These are phyloP conservation scores for Citrullus amarus DNA, from an alignment of 306 rosid genomes.

Conservation along the genomic window DNA sequence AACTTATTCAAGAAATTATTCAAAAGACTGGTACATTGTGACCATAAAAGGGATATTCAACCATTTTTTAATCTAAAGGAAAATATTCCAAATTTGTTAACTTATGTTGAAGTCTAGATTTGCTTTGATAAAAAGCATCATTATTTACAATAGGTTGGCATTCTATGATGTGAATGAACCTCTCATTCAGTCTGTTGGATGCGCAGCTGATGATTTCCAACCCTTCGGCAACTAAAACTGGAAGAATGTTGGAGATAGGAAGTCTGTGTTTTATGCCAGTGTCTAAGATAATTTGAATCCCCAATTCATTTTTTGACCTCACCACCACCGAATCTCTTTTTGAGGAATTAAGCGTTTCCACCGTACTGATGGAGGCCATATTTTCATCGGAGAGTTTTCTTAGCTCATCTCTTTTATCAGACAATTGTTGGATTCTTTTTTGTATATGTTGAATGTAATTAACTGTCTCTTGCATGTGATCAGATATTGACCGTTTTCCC, in stretches of 20 bases:
- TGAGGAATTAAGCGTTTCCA: neutral
- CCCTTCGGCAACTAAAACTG: slow-evolving; percentile 19
- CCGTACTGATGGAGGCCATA: neutral
- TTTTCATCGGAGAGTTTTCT: neutral
- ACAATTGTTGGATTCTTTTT: slow-evolving; percentile 15
- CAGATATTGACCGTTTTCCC: slow-evolving; percentile 40
- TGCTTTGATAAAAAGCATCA: neutral
- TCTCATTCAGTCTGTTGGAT: neutral
- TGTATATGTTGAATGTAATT: slow-evolving; percentile 25
- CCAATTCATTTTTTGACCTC: neutral
- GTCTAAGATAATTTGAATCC: slow-evolving; percentile 24
- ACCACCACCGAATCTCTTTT: neutral
- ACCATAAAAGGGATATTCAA: too few relatives aligned
- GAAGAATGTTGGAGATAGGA: slow-evolving; percentile 22
- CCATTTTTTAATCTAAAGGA: neutral
- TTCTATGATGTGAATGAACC: neutral
- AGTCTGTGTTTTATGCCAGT: slow-evolving; percentile 17
- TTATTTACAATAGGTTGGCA: neutral
- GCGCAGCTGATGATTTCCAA: slow-evolving; percentile 18
- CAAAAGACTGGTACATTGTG: too few relatives aligned
- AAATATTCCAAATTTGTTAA: neutral
- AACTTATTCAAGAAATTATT: too few relatives aligned
- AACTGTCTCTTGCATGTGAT: slow-evolving; percentile 27
- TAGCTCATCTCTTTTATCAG: slow-evolving; percentile 21
- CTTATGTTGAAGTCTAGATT: neutral